phyloP scores from a whole-genome alignment of 495 filamentous ascomycete genomes.

The Penicillium pulvis region DNA sequence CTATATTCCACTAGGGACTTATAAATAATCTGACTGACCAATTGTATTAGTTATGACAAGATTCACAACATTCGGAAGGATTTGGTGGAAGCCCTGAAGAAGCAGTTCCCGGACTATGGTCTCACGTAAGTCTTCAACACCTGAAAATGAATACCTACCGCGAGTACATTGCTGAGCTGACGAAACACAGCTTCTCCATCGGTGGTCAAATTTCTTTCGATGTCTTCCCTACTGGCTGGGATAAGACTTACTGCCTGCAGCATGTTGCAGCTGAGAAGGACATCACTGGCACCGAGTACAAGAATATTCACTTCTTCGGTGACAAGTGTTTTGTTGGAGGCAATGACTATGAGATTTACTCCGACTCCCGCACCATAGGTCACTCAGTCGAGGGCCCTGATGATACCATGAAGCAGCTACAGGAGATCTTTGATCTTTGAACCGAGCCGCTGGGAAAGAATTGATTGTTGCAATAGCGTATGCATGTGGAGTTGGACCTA shows the following conservation, averaged over 20 bases:
- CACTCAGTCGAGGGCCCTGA: slow-evolving; percentile 80
- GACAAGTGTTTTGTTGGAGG: slow-evolving; percentile 89
- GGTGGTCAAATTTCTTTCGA: slow-evolving; percentile 98
- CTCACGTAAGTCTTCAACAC: slow-evolving; percentile 66
- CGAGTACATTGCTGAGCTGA: background rate
- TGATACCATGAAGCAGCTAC: slow-evolving; percentile 76
- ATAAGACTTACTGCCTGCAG: slow-evolving; percentile 95
- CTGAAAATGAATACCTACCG: background rate
- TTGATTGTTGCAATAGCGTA: background rate
- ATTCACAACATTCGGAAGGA: slow-evolving; percentile 69
- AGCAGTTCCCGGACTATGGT: slow-evolving; percentile 79
- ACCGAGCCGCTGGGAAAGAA: background rate
- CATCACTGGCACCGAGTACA: slow-evolving; percentile 73
- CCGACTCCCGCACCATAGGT: slow-evolving; percentile 76
- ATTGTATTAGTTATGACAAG: slow-evolving; percentile 61
- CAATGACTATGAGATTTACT: slow-evolving; percentile 94
- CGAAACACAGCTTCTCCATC: slow-evolving; percentile 71
- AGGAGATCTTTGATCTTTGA: slow-evolving; percentile 75
- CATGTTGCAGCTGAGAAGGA: slow-evolving; percentile 83
- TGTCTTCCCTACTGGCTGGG: slow-evolving; percentile 95
- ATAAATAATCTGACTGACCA: slow-evolving; percentile 17
- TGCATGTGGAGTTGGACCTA: background rate
- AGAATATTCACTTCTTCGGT: slow-evolving; percentile 94
- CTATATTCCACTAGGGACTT: background rate
- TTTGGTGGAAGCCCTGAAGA: slow-evolving; percentile 72